phyloP scores from a whole-genome alignment of 2,329 filamentous ascomycete species.

The Penicillium sp. region DNA sequence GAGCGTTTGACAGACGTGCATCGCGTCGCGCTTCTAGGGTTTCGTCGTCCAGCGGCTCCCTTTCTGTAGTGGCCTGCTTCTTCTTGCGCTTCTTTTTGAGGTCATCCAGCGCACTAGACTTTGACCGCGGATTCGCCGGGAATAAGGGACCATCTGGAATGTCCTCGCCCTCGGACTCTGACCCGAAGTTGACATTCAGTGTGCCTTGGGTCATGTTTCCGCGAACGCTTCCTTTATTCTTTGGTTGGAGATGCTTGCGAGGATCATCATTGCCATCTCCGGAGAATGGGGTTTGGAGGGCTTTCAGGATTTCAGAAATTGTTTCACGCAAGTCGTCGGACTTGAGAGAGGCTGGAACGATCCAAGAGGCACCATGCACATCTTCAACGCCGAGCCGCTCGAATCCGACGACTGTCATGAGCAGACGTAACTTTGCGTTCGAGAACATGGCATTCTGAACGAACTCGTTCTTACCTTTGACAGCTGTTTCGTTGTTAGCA shows the following conservation, averaged over 20 bases:
- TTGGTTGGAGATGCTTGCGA: constrained; percentile 75
- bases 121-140: constrained; percentile 51
- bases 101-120: constrained; percentile 53
- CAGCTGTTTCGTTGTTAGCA: constrained; percentile 40
- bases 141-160: constrained; percentile 63
- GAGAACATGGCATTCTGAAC: constrained; percentile 77
- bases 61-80: constrained; percentile 45
- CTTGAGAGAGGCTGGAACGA: constrained; percentile 65
- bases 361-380: constrained; percentile 72
- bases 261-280: constrained; percentile 74
- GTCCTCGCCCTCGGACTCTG: constrained; percentile 63
- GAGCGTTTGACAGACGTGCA: constrained; percentile 63
- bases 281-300: constrained; percentile 72
- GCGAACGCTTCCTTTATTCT: constrained; percentile 46
- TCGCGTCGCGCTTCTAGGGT: constrained; percentile 58
- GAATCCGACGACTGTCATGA: constrained; percentile 75
- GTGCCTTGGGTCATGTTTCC: constrained; percentile 31
- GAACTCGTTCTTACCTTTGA: constrained; percentile 63
- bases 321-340: constrained; percentile 65
- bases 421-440: constrained; percentile 79
- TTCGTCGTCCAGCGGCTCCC: constrained; percentile 62
- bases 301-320: constrained; percentile 70
- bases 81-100: constrained; percentile 62
- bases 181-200: constrained; percentile 62
- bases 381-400: constrained; percentile 65